Evolutionary conservation across 1,284 basidiomycete species (phyloP), one percentile per base, ranked within the genome.

Genomic region (Ceratobasidium sp.): DNA sequence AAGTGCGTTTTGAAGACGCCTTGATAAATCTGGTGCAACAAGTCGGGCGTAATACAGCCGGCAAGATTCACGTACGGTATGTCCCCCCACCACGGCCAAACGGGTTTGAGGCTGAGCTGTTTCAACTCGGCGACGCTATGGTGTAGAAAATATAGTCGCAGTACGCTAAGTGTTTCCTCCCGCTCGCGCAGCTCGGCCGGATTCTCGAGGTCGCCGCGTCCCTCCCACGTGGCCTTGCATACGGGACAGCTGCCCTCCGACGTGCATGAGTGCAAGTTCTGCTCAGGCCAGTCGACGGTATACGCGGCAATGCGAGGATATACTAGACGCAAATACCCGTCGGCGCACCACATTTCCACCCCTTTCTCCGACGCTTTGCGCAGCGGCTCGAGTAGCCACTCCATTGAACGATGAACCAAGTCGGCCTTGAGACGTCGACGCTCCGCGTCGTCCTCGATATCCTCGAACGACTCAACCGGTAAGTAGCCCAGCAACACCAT

Each of bases 21-120:
- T 52, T 75, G 72, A 43, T 73, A 63, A 6, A 73, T 23, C 46
- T 75, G 74, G 41, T 75, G 74, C 7, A 75, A 49, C 8, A 73
- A 54, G 59, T 75, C 74, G 18, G 73, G 74, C 16, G 66, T 59
- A 21, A 75, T 41, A 16, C 64, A 73, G 11, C 35, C 46, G 28
- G 67, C 46, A 6, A 75, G 47, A 21, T 75, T 70, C 4, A 55
- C 43, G 18, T 55, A 30, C 0, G 74, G 74, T 32, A 73, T 9
- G 35, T 64, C 49, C 21, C 46, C 72, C 52, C 55, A 74, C 57
- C 64, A 73, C 13, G 64, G 72, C 63, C 59, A 52, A 3, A 38
- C 38, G 6, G 66, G 66, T 16, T 69, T 69, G 5, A 69, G 18
- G 18, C 28, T n/a, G 4, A 57, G 66, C 0, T 1, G 9, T 7